Evolutionary conservation across 345 rosid genomes (phyloP).

Genomic region (Sonneratia caseolaris): DNA sequence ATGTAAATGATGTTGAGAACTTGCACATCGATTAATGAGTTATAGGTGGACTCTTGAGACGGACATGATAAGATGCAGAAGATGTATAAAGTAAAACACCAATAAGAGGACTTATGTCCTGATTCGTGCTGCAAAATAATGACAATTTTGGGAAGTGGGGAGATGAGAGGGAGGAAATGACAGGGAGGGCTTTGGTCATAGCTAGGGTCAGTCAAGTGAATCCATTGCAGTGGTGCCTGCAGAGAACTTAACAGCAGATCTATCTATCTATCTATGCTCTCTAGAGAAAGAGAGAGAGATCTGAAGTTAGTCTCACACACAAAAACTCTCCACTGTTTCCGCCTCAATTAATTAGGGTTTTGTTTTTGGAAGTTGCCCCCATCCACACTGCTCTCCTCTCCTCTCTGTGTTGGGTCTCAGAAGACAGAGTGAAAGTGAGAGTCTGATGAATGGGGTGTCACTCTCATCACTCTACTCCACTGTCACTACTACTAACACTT

Average conservation of each 20-base stretch:
- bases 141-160: not conserved
- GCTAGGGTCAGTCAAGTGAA: not conserved
- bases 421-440: constrained; percentile 1
- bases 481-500: constrained; percentile 1
- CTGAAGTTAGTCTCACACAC: not conserved
- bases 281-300: not conserved
- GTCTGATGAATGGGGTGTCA: constrained; percentile 1
- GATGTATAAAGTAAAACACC: no score
- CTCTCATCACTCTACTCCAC: not conserved
- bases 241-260: not conserved
- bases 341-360: not conserved
- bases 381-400: not conserved
- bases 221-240: not conserved
- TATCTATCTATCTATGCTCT: no score
- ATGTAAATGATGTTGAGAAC: no score
- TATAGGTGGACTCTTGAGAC: no score
- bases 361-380: not conserved
- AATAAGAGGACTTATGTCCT: not conserved
- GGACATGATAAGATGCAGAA: no score
- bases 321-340: not conserved
- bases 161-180: not conserved
- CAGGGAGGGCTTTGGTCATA: not conserved
- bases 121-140: no score
- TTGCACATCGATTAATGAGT: no score
- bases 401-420: not conserved